Evolutionary conservation across 306 rosid genomes (phyloP).

Genomic region (Gynostemma pentaphyllum): DNA sequence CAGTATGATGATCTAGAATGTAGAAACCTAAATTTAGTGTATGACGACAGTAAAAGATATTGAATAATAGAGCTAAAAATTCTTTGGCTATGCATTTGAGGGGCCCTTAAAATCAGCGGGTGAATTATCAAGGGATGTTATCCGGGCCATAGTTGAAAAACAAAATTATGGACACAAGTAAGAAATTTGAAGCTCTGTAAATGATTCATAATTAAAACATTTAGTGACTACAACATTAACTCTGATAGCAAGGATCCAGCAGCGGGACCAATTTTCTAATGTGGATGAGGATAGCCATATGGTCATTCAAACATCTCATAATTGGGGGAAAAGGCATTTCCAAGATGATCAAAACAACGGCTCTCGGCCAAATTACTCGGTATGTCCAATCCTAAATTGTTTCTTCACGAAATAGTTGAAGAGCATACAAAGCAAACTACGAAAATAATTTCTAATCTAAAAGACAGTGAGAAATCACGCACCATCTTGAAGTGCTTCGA

Average conservation of each 20-base stretch:
- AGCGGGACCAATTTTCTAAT: background rate
- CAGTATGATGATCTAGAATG: background rate
- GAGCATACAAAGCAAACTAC: too few species aligned
- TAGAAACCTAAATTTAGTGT: background rate
- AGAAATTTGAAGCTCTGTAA: background rate
- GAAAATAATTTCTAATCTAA: conserved; percentile 8
- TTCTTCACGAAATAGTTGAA: background rate
- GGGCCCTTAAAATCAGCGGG: background rate
- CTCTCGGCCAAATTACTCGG: background rate
- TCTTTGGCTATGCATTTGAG: background rate
- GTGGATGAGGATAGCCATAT: background rate
- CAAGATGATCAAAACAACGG: background rate
- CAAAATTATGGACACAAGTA: background rate
- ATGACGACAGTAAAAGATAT: background rate
- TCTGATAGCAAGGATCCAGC: background rate
- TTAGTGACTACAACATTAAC: background rate
- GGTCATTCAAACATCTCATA: background rate
- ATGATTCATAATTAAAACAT: background rate
- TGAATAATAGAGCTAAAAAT: too few species aligned
- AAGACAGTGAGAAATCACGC: conserved; percentile 16
- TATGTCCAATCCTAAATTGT: background rate
- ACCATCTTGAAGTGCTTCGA: conserved; percentile 92
- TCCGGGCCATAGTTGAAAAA: background rate
- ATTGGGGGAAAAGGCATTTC: background rate
- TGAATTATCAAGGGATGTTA: background rate